Evolutionary conservation across 257 asterid species (phyloP), one percentile per base, ranked within the genome.

Genomic region (Ocimum tenuiflorum): DNA sequence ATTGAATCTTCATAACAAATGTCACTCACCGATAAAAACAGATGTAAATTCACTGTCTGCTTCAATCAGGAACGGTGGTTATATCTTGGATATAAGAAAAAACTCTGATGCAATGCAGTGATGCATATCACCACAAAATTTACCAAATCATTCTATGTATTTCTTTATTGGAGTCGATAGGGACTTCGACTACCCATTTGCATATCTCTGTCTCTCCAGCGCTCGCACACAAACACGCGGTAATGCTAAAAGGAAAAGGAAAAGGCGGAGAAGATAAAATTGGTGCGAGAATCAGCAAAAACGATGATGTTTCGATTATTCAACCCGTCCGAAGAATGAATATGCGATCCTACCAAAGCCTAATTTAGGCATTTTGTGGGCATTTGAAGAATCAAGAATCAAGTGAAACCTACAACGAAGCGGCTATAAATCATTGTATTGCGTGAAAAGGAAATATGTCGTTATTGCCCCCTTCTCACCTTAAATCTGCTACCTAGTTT

Each of bases 271-370:
- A 52, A 46, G 45, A 4, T 36, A 19, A 45, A 35, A 65, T 17
- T 18, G 20, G 59, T 19, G 41, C 49, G 27, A 29, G 38, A 60
- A 64, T 63, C 24, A 52, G 58, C 69, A 65, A 54, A 59, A 51
- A 50, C 73, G 46, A 68, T 29, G 73, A 15, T 58, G 68, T 1
- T 22, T 58, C 11, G 33, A 46, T 57, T 59, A 45, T 33, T 68
- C 23, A 19, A 35, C 13, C n/a, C 48, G 59, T 56, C 11, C 19
- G 59, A 39, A 43, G 6, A 38, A 38, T 38, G 45, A 38, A 59
- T 33, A 51, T 45, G 63, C 74, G 74, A 74, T 74, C 47, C 42
- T 43, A 61, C 64, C 71, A 53, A 68, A 45, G 78, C 69, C 69
- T 60, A 42, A 22, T 59, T 48, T 31, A 49, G 65, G 73, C 65